Evolutionary conservation across 2,329 filamentous ascomycete species (phyloP), one percentile per base, ranked within the genome.

Genomic region (Cyphellophora attinorum): DNA sequence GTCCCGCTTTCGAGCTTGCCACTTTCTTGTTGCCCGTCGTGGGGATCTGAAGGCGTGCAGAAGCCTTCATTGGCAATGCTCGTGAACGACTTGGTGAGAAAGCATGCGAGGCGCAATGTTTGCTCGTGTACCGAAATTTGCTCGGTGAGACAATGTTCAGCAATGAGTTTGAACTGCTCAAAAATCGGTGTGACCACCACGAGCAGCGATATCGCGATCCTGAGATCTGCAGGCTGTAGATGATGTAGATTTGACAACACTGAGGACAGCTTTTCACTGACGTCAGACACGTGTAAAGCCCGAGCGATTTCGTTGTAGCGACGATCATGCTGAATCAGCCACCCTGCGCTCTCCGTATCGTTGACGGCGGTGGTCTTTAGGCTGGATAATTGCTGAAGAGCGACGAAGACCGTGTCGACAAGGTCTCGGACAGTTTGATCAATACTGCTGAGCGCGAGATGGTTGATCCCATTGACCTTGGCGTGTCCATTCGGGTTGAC

Each of bases 1-100:
- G 88, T 96, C 11, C 93, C 93, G 23, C 77, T 78, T 58, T 98
- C 89, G 18, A 95, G 67, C 49, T 93, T 82, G 10, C 88, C 84
- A 15, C 75, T 72, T 39, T 83, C 74, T 13, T 74, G 76, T 33
- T 76, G 70, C 37, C 79, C 75, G 31, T 79, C 75, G 27, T 84
- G 74, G 48, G 86, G 81, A 50, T 96, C 88, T 14, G 81, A 71
- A 1, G 91, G 91, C 13, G 79, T 85, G 54, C 91, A 98, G 66
- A 96, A 96, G 2, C 91, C 91, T 54, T 93, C 78, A 1, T 76
- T 72, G 2, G 83, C 78, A 32, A 98, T 73, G 39, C 86, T 79
- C 2, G 75, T 73, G 55, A 95, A 94, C 0, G 78, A 74, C 32
- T 79, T 84, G 19, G 79, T 74, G 29, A 98, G 70, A 11, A 79